Evolutionary conservation across 225 moss, liverwort and hornwort species (phyloP), one percentile per base, ranked within the genome.

Genomic region (Sphagnum tenellum): DNA sequence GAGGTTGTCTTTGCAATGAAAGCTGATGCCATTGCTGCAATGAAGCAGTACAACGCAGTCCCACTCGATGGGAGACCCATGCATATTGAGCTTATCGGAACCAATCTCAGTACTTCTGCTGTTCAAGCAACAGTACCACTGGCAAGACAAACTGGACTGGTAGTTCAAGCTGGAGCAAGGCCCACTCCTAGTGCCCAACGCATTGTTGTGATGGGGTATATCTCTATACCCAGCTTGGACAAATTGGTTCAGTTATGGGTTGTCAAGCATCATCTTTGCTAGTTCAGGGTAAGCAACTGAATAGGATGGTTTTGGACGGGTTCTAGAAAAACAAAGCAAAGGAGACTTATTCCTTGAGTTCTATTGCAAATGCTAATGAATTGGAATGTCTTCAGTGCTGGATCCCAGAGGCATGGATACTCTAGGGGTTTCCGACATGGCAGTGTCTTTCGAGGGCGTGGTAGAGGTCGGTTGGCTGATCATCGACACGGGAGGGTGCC

Each of bases 41-140:
- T 98, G 77, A 98, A 98, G 82, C 85, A 93, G 70, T 98, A 98
- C 56, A 93, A 98, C 69, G 93, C 93, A 63, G 98, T 98, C 5
- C 93, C 93, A 74, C 81, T 98, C 65, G 98, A 98, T 68, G 90
- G 90, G 7, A 98, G 93, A 70, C 93, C 98, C 1, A 98, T 98
- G 98, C 89, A 90, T 63, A 98, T 98, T 47, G 98, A 90, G 61
- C 73, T 98, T 44, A 94, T 98, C 66, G 98, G 98, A 45, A 98
- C 90, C 46, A 98, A 98, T 65, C 80, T 98, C 68, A 88, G 73
- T 60, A 73, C 86, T 5, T 83, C 69, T 44, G 29, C 29, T 29
- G 29, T 29, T 29, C 29, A 29, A 29, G 67, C 82, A 7, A 50
- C 71, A 51, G 77, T 52, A 52, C 7, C 6, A 6, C 29, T 29